Evolutionary conservation across 1,284 basidiomycete genomes (phyloP).

Genomic region (Cryptococcus hybrid): DNA sequence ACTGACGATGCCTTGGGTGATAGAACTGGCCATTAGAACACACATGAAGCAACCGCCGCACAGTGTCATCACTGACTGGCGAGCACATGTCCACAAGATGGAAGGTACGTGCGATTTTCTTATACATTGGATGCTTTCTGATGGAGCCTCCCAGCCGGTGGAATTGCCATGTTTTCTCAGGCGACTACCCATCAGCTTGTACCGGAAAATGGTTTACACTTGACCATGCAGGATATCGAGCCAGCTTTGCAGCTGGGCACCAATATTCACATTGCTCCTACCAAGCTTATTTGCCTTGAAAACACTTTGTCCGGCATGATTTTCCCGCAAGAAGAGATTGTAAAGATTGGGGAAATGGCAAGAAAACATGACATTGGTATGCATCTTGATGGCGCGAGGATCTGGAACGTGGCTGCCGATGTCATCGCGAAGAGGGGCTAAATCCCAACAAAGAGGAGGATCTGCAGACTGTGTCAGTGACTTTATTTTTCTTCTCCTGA

Average conservation of each 20-base stretch:
- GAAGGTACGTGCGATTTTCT: conserved; percentile 27
- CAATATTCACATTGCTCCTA: conserved; percentile 77
- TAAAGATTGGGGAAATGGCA: conserved; percentile 75
- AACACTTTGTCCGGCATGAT: conserved; percentile 93
- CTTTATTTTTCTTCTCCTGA: neutral
- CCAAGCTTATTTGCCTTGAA: conserved; percentile 77
- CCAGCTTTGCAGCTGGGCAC: conserved; percentile 64
- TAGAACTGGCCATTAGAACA: conserved; percentile 69
- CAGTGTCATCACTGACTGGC: conserved; percentile 76
- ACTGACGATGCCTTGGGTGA: neutral
- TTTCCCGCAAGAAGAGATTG: conserved; percentile 85
- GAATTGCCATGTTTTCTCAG: conserved; percentile 87
- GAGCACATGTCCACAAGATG: conserved; percentile 68
- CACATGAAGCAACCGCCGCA: conserved; percentile 86
- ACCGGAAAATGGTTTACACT: conserved; percentile 56
- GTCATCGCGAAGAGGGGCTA: conserved; percentile 62
- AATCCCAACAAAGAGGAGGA: conserved; percentile 35
- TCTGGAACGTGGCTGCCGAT: conserved; percentile 84
- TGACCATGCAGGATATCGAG: conserved; percentile 75
- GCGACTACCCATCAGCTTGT: conserved; percentile 60
- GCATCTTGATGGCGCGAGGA: conserved; percentile 88
- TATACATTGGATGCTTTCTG: neutral
- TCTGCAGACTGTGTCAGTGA: conserved; percentile 34
- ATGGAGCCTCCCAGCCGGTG: conserved; percentile 61
- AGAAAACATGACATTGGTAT: conserved; percentile 67